A percentile compares a stretch with the other conserved stretches of the same genome.
phyloP scores from a whole-genome alignment of 257 asterid species.

The Solanum chmielewskii region DNA sequence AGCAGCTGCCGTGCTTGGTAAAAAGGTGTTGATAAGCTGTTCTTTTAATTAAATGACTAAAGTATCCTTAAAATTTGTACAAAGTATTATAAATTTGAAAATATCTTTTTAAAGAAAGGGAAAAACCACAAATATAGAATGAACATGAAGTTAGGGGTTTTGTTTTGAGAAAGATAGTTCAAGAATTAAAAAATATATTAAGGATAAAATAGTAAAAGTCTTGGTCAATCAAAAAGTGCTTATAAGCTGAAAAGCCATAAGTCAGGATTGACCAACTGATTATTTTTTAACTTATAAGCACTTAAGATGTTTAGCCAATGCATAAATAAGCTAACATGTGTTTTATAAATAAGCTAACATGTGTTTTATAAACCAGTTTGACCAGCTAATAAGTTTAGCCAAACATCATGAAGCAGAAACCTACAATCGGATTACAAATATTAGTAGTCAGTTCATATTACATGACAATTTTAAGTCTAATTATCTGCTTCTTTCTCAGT shows the following conservation, averaged over 20 bases:
- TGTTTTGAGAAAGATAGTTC: background rate
- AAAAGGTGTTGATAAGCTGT: background rate
- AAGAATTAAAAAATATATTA: background rate
- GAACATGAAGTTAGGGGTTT: background rate
- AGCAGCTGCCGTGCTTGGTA: background rate
- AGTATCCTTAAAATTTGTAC: background rate
- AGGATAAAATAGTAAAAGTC: background rate
- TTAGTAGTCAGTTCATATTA: background rate
- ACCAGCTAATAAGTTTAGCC: background rate
- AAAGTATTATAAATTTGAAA: background rate
- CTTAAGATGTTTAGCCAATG: background rate
- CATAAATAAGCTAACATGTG: background rate
- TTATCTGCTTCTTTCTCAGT: background rate
- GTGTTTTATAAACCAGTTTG: background rate
- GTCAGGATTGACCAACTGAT: background rate
- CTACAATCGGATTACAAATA: background rate
- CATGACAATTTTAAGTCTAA: background rate
- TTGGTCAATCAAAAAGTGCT: background rate
- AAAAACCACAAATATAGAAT: background rate
- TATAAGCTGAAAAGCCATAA: background rate
- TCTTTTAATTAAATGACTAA: background rate
- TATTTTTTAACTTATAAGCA: background rate
- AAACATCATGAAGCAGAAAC: background rate
- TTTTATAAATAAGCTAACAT: background rate
- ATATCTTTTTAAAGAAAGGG: background rate